Evolutionary conservation across 495 filamentous ascomycete species (phyloP).

Genomic region (Penicillium macrosclerotiorum): DNA sequence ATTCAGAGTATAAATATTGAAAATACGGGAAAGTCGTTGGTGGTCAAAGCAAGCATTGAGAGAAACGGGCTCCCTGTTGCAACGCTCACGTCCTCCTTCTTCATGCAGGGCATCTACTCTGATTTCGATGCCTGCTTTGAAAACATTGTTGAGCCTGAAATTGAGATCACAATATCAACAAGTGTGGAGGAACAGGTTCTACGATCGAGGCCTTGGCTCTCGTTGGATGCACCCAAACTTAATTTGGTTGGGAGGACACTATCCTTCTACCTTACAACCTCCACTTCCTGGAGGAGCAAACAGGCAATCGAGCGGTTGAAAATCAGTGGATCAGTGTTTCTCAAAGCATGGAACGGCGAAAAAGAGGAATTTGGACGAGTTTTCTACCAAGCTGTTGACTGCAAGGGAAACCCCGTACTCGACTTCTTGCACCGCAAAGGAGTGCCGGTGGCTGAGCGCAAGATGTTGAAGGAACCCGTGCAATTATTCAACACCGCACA

Average conservation of each 20-base stretch:
- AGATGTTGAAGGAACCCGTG: not conserved
- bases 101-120: not conserved
- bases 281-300: not conserved
- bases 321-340: not conserved
- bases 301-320: not conserved
- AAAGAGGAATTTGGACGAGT: not conserved
- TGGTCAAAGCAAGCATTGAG: not conserved
- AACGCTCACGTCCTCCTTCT: not conserved
- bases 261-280: not conserved
- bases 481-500: not conserved
- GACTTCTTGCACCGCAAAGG: not conserved
- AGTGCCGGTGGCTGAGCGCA: not conserved
- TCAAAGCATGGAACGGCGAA: not conserved
- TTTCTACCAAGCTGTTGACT: not conserved
- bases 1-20: not conserved
- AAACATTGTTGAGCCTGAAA: not conserved
- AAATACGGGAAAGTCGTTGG: constrained; percentile 1
- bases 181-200: not conserved
- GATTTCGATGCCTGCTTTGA: not conserved
- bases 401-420: not conserved
- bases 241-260: not conserved
- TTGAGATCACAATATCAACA: not conserved
- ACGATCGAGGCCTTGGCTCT: not conserved
- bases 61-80: not conserved
- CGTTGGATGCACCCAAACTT: not conserved